Evolutionary conservation across 2,329 filamentous ascomycete genomes (phyloP), one percentile per base, ranked within the genome.

Genomic region (Ilyonectria destructans): DNA sequence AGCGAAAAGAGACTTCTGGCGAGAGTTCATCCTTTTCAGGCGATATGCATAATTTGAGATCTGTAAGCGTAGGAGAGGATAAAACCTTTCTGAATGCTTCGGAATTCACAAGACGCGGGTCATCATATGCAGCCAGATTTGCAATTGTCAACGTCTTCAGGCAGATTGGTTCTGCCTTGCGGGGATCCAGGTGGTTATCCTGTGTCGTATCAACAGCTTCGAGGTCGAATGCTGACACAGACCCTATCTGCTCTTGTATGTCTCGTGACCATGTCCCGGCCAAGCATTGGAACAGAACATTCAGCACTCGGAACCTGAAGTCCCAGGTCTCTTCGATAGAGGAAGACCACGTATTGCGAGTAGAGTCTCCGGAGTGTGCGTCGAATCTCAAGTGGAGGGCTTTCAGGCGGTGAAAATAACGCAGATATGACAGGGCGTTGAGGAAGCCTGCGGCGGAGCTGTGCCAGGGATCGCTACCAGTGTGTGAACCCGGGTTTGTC

Each of bases 291-390:
- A 68, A 68, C 6, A 64, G 43, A 6, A 56, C 57, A 23, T 68
- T 61, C 4, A 68, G 56, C 21, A 68, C 60, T 4, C 61, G 56
- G 31, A 64, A 68, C 33, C 65, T 49, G 45, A 68, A 64, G 17
- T 64, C 43, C 19, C 64, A 55, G 13, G 49, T 51, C 49, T 68
- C 65, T 2, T 40, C 21, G n/a, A 51, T 49, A 5, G 7, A 19
- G 40, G 31, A 35, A 19, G 35, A 37, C 35, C 33, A 8, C 10
- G 26, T 59, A 46, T 31, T 55, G 13, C 35, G 35, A 7, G 58
- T 37, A 37, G 35, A 43, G 17, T 62, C 45, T 15, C 62, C 46
- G 13, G 59, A 48, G 37, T 40, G 43, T 29, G 55, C 31, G 31
- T 37, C 49, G 40, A 69, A 67, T 13, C 52, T 52, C n/a, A 69